phyloP scores from a whole-genome alignment of 225 moss, liverwort and hornwort genomes.

The Ulota crispa region DNA sequence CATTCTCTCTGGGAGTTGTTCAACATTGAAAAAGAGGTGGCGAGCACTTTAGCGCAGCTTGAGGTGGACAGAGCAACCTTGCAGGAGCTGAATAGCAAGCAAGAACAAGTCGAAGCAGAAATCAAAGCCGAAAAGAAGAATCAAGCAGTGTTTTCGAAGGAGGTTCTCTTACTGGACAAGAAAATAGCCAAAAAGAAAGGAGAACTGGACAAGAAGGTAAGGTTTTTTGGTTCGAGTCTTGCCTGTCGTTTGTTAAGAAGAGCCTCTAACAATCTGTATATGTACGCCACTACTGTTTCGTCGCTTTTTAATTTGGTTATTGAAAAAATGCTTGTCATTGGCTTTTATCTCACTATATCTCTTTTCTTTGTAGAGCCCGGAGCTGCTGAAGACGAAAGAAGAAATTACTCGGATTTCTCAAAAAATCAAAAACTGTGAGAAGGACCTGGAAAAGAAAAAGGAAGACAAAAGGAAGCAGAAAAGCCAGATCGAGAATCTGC shows the following conservation, averaged over 20 bases:
- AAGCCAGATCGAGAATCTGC: conserved; percentile 82
- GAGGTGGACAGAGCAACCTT: conserved; percentile 72
- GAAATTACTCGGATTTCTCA: conserved; percentile 84
- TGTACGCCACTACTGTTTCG: not conserved
- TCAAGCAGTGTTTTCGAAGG: conserved; percentile 76
- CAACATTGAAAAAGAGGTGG: conserved; percentile 82
- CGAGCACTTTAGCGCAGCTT: conserved; percentile 67
- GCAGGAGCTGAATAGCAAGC: conserved; percentile 67
- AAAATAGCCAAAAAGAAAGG: conserved; percentile 71
- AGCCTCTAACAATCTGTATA: not conserved
- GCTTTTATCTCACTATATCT: not conserved
- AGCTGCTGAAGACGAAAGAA: conserved; percentile 89
- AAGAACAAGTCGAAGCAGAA: conserved; percentile 77
- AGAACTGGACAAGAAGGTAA: conserved; percentile 97
- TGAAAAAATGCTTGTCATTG: not conserved
- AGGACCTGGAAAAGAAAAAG: conserved; percentile 91
- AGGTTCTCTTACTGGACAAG: conserved; percentile 74
- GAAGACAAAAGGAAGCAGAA: conserved; percentile 91
- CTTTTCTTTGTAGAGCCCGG: conserved; percentile 66
- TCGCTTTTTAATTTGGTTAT: not conserved
- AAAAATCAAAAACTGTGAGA: conserved; percentile 85
- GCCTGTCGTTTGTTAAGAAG: not conserved
- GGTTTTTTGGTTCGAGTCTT: conserved; percentile 6
- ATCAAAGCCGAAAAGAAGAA: conserved; percentile 80
- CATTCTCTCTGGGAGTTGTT: conserved; percentile 87